phyloP scores from a whole-genome alignment of 768 basidiomycete species.

The Amanita subjunquillea region DNA sequence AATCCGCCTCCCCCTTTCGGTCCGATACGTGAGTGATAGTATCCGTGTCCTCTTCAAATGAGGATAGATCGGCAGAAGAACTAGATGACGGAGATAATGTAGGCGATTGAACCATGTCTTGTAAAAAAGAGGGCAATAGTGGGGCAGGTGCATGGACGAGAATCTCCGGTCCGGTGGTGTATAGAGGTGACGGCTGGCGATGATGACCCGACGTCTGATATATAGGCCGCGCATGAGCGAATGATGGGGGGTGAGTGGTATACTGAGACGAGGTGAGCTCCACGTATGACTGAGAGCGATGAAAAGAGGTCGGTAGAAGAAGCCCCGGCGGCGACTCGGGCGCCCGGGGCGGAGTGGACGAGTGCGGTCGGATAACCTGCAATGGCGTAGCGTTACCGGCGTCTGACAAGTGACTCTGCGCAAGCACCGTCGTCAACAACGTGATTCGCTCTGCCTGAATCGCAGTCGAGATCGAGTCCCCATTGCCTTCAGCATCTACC shows the following conservation, averaged over 20 bases:
- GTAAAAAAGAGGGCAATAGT: conserved; percentile 68
- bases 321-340: conserved; percentile 25
- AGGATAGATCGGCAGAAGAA: conserved; percentile 57
- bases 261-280: conserved; percentile 34
- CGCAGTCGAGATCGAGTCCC: conserved; percentile 76
- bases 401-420: conserved; percentile 34
- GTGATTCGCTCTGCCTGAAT: conserved; percentile 82
- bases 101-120: conserved; percentile 65
- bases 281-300: conserved; percentile 43
- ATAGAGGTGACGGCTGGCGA: conserved; percentile 28
- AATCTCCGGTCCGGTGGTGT: conserved; percentile 24
- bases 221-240: conserved; percentile 36
- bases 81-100: conserved; percentile 54
- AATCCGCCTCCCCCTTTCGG: background rate
- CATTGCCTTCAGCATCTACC: conserved; percentile 81
- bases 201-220: conserved; percentile 57
- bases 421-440: conserved; percentile 63
- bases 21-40: conserved; percentile 16
- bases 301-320: conserved; percentile 23
- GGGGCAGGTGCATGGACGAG: conserved; percentile 33
- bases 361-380: conserved; percentile 28
- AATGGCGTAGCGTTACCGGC: conserved; percentile 9
- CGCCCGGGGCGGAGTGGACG: conserved; percentile 31
- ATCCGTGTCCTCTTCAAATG: conserved; percentile 42
- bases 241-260: conserved; percentile 12